Evolutionary conservation across 805 yeast species (phyloP).

Genomic region (Pachysolen tannophilus): DNA sequence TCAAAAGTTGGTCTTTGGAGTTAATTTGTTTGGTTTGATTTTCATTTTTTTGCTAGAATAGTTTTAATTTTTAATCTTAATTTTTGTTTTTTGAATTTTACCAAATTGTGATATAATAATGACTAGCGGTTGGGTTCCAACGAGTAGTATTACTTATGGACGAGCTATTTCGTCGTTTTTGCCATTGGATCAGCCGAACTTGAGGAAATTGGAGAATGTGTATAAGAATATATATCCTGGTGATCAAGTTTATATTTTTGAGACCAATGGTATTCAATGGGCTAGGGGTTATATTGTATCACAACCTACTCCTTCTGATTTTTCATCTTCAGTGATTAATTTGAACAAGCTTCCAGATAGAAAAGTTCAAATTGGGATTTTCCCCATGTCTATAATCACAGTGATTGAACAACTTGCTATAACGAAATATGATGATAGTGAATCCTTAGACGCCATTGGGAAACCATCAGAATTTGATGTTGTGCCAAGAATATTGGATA

Average conservation of each 20-base stretch:
- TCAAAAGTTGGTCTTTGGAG: too few relatives aligned
- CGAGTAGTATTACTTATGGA: slow-evolving; percentile 36
- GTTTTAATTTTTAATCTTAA: too few relatives aligned
- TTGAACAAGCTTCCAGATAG: slow-evolving; percentile 57
- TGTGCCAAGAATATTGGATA: slow-evolving; percentile 27
- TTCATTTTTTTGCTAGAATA: too few relatives aligned
- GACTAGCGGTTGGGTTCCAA: slow-evolving; percentile 35
- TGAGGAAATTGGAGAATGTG: slow-evolving; percentile 23
- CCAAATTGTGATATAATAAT: too few relatives aligned
- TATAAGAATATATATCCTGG: slow-evolving; percentile 61
- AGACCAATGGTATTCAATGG: slow-evolving; percentile 56
- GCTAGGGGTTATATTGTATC: slow-evolving; percentile 69
- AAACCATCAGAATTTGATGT: not conserved
- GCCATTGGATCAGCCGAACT: slow-evolving; percentile 33
- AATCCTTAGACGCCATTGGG: slow-evolving; percentile 14
- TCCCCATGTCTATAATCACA: slow-evolving; percentile 51
- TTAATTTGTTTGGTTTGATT: too few relatives aligned
- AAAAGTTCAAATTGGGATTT: slow-evolving; percentile 43
- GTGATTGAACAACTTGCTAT: slow-evolving; percentile 35
- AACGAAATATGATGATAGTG: slow-evolving; percentile 16
- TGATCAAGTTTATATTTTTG: slow-evolving; percentile 71
- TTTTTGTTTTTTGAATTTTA: too few relatives aligned
- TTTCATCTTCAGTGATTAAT: slow-evolving; percentile 50
- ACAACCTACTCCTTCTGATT: slow-evolving; percentile 65
- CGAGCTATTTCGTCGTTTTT: slow-evolving; percentile 33